A percentile compares a stretch with the other conserved stretches of the same genome.
phyloP scores from a whole-genome alignment of 1,284 basidiomycete genomes.

The Papiliotrema laurentii region DNA sequence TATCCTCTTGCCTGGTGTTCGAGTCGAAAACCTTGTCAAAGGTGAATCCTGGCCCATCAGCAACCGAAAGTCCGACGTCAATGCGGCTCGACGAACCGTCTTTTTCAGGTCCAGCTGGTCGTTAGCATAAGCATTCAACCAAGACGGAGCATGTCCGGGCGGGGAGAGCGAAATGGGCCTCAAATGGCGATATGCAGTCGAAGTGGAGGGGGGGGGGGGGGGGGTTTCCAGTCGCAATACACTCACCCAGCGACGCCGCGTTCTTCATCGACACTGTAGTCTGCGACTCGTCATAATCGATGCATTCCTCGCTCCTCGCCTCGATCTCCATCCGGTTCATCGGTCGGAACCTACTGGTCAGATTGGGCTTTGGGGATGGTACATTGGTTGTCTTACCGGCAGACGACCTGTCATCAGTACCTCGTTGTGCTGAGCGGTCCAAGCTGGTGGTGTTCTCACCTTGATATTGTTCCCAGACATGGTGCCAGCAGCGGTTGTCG shows the following conservation, averaged over 20 bases:
- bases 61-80: neutral
- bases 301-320: slow-evolving; percentile 86
- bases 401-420: slow-evolving; percentile 63
- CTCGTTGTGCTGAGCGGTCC: neutral
- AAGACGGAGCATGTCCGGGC: neutral
- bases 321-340: slow-evolving; percentile 86
- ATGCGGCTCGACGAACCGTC: slow-evolving; percentile 28
- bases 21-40: slow-evolving; percentile 97
- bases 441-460: slow-evolving; percentile 19
- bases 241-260: slow-evolving; percentile 66
- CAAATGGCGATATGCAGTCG: neutral
- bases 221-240: slow-evolving; percentile 2
- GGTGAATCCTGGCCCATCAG: slow-evolving; percentile 65
- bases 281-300: slow-evolving; percentile 75
- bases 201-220: no score
- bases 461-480: slow-evolving; percentile 52
- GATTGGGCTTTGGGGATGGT: neutral
- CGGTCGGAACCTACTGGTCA: slow-evolving; percentile 74
- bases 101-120: slow-evolving; percentile 47
- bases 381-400: slow-evolving; percentile 61
- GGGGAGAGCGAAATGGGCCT: neutral
- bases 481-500: neutral
- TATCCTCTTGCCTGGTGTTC: slow-evolving; percentile 84
- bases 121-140: neutral
- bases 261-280: slow-evolving; percentile 72